Percentiles rank a stretch among this genome's conserved stretches.
Evolutionary conservation across 768 basidiomycete species (phyloP).

Genomic region (Lepiota venenata): DNA sequence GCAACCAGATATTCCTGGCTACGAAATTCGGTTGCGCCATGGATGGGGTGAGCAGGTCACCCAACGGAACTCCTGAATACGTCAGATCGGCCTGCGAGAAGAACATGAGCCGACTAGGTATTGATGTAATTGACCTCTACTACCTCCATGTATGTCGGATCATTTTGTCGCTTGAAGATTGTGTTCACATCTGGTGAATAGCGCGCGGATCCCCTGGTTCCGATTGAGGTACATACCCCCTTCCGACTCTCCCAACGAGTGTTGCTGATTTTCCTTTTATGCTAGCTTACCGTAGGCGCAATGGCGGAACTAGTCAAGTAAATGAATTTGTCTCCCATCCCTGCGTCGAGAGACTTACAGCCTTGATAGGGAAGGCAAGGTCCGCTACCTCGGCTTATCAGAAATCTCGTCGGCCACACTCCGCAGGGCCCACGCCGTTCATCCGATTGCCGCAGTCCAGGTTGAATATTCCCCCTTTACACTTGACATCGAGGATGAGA

Average conservation of each 20-base stretch:
- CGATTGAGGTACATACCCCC: constrained; percentile 43
- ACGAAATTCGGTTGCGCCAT: constrained; percentile 40
- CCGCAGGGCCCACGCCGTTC: constrained; percentile 46
- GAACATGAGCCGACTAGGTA: constrained; percentile 39
- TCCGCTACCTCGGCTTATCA: constrained; percentile 48
- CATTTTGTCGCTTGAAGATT: not conserved
- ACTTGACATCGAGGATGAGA: constrained; percentile 41
- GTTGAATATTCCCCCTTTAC: constrained; percentile 49
- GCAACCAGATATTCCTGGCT: constrained; percentile 55
- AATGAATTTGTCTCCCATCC: constrained; percentile 16
- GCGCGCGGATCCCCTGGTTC: constrained; percentile 37
- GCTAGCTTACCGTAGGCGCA: constrained; percentile 35
- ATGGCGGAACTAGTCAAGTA: constrained; percentile 47
- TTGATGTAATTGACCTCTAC: constrained; percentile 41
- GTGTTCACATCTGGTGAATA: constrained; percentile 4
- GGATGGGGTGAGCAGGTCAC: constrained; percentile 6
- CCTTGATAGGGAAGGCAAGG: constrained; percentile 21
- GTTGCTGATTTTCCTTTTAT: not conserved
- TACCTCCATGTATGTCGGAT: constrained; percentile 37
- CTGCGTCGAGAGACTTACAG: too few relatives aligned
- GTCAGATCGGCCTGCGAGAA: constrained; percentile 32
- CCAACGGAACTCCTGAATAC: constrained; percentile 33
- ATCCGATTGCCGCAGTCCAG: constrained; percentile 47
- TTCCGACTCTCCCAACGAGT: not conserved
- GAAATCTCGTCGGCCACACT: constrained; percentile 44